These are phyloP conservation scores for Chrysanthemum lavandulifolium DNA, from an alignment of 129 eudicot genomes.

Conservation along the genomic window DNA sequence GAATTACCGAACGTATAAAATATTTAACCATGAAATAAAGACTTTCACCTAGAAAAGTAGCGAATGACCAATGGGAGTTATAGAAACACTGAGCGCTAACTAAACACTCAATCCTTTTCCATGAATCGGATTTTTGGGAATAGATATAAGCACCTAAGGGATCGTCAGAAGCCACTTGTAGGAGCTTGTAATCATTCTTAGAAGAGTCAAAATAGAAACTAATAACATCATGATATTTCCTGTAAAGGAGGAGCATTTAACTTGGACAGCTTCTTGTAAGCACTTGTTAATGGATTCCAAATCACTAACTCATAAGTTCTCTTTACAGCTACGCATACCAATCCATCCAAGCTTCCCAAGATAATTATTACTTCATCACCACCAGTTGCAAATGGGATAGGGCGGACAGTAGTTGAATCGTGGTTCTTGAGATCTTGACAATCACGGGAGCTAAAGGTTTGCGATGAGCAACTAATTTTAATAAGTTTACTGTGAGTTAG, in stretches of 20 bases:
- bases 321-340: too few species aligned
- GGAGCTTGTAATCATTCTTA: background rate
- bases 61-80: too few species aligned
- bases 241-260: background rate
- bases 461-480: background rate
- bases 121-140: background rate
- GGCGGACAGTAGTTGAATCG: too few species aligned
- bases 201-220: background rate
- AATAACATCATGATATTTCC: background rate
- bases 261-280: background rate
- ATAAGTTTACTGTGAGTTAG: constrained; percentile 1
- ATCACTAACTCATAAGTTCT: too few species aligned
- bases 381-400: too few species aligned
- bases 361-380: too few species aligned
- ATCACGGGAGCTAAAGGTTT: background rate
- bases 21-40: too few species aligned
- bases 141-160: background rate
- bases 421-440: background rate
- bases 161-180: too few species aligned
- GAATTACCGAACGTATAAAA: too few species aligned
- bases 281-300: too few species aligned
- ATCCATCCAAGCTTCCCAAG: too few species aligned
- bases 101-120: background rate
- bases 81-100: background rate
- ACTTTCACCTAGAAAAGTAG: too few species aligned